A percentile compares a stretch with the other conserved stretches of the same genome.
phyloP scores from a whole-genome alignment of 495 filamentous ascomycete species.

The Usnea hakonensis region DNA sequence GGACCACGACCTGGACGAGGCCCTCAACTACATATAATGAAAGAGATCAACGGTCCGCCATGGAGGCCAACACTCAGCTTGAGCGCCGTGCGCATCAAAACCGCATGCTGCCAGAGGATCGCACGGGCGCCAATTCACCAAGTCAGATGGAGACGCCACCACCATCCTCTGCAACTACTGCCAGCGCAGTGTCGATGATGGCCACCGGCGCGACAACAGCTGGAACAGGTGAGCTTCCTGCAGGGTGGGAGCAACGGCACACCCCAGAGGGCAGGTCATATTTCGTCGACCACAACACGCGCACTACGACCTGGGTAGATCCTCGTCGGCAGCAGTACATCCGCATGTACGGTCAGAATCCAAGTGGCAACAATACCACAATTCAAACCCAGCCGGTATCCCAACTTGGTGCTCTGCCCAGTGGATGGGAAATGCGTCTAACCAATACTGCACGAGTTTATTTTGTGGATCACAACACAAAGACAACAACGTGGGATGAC shows the following conservation, averaged over 20 bases:
- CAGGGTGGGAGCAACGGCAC: conserved; percentile 92
- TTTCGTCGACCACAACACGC: conserved; percentile 99
- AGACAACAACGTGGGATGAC: conserved; percentile 99
- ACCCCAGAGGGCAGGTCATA: conserved; percentile 93
- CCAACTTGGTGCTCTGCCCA: conserved; percentile 90
- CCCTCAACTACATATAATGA: conserved; percentile 76
- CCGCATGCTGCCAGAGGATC: conserved; percentile 90
- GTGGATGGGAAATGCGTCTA: conserved; percentile 98
- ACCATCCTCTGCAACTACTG: conserved; percentile 34
- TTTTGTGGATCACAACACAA: conserved; percentile 99
- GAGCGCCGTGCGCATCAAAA: conserved; percentile 92
- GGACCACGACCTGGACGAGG: conserved; percentile 91
- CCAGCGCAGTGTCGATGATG: conserved; percentile 72
- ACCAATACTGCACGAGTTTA: conserved; percentile 97
- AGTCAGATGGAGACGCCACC: conserved; percentile 50
- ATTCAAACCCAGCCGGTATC: conserved; percentile 98
- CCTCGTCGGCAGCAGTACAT: conserved; percentile 97
- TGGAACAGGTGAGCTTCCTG: conserved; percentile 88
- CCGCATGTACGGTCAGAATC: conserved; percentile 83
- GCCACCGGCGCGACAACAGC: conserved; percentile 90
- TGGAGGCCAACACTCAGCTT: conserved; percentile 80
- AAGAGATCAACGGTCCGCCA: conserved; percentile 64
- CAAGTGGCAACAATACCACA: conserved; percentile 65
- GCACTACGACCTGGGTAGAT: conserved; percentile 99
- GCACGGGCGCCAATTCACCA: conserved; percentile 88